A percentile compares a stretch with the other conserved stretches of the same genome.
These are phyloP conservation scores for Fomitopsis palustris DNA, from an alignment of 1,284 basidiomycete species.

Conservation along the genomic window DNA sequence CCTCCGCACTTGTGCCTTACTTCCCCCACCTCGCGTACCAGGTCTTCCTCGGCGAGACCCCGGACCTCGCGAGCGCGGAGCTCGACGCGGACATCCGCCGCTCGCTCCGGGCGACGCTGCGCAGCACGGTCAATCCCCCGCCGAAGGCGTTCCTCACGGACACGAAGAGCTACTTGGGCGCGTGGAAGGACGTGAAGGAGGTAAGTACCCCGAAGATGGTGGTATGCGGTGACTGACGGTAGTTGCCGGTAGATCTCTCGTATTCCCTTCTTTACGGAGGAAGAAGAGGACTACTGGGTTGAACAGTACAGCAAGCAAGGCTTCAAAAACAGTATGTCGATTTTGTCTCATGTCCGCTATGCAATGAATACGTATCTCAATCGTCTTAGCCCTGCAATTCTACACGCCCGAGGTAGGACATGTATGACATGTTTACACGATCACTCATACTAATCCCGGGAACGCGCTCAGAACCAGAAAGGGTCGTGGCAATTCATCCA, in stretches of 20 bases:
- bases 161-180: slow-evolving; percentile 44
- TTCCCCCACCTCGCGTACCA: slow-evolving; percentile 60
- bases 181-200: slow-evolving; percentile 42
- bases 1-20: slow-evolving; percentile 34
- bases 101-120: slow-evolving; percentile 50
- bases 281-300: slow-evolving; percentile 67
- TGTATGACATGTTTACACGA: not conserved
- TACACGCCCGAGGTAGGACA: slow-evolving; percentile 35
- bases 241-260: slow-evolving; percentile 44
- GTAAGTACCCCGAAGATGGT: slow-evolving; percentile 23
- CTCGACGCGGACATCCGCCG: slow-evolving; percentile 52
- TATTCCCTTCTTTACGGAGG: slow-evolving; percentile 51
- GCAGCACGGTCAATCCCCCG: slow-evolving; percentile 48
- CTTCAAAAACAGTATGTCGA: slow-evolving; percentile 54
- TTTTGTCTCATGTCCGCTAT: not conserved
- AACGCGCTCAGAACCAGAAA: slow-evolving; percentile 46
- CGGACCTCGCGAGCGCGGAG: slow-evolving; percentile 45
- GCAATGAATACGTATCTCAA: too few relatives aligned
- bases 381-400: slow-evolving; percentile 10
- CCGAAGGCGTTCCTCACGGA: slow-evolving; percentile 52
- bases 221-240: not conserved
- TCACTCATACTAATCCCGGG: not conserved
- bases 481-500: slow-evolving; percentile 47
- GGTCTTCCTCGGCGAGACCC: slow-evolving; percentile 52
- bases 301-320: slow-evolving; percentile 53